Evolutionary conservation across 371 early-diverging fungal species (phyloP), one percentile per base, ranked within the genome.

Genomic region (Actinomortierella wolfii): DNA sequence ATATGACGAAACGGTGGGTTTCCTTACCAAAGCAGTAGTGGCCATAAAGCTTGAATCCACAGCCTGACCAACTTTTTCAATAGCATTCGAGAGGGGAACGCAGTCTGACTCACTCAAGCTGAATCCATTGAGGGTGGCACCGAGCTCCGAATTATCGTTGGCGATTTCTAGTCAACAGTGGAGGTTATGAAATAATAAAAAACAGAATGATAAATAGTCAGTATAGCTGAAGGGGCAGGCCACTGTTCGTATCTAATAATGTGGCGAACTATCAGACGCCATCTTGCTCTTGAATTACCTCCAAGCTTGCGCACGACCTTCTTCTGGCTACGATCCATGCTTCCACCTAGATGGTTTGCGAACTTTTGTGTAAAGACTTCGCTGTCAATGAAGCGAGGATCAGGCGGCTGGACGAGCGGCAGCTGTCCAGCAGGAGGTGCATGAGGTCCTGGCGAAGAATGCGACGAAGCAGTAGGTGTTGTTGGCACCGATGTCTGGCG

Each of bases 51-150:
- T 88, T 21, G 87, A 83, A 74, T 98, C 97, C 0, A 94, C 86
- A 7, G 97, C 95, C 67, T 93, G 92, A 1, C 97, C 98, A 42
- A 93, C 80, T 59, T 89, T 86, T 73, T 97, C 97, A 58, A 97
- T 91, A 0, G 92, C 93, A 40, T 85, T 87, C 3, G 94, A 86
- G 14, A 97, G 78, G n/a, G 75, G 69, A 5, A 82, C 80, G 13
- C 57, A 57, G 14, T 63, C 85, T 40, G 71, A 66, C 57, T 96
- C 97, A 57, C 86, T 86, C 51, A 97, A 83, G 55, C 97, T 96
- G 77, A 97, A 95, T 23, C 92, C 95, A 63, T 97, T 97, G 76
- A 95, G 94, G 0, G 89, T 81, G 6, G 94, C 94, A 0, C 97
- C 97, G n/a, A 97, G 81, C 59, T 96, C 97, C 14, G 93, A 83